Evolutionary conservation across 2,329 filamentous ascomycete genomes (phyloP), one percentile per base, ranked within the genome.

Genomic region (Hortaea sp.): DNA sequence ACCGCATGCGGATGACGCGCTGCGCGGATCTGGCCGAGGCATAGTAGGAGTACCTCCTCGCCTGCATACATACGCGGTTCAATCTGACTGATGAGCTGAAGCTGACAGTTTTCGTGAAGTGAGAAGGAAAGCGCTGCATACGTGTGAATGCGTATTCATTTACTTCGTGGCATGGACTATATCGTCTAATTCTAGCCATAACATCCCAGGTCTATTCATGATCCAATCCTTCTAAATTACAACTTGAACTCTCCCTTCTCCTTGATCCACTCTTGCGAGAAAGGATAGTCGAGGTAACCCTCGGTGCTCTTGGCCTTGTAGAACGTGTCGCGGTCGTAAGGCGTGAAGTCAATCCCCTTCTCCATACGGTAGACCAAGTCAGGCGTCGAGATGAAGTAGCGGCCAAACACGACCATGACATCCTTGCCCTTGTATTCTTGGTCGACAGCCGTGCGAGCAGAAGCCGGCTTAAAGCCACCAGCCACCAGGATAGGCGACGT

Each of bases 401-500:
- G 55, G 6, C 73, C 73, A 54, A 76, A 74, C 4, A 69, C 70
- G 20, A 72, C 61, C 10, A 62, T 60, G 9, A 74, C 54, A 37
- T 73, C 66, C 30, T 62, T 63, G 7, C 69, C 66, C 34, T 58
- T 60, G 49, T 72, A 66, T 44, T 57, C 49, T 45, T 57, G 41
- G 27, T 61, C 57, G 5, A 57, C 55, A 9, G 55, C 54, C 27
- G 49, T 43, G n/a, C 43, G 71, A 2, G 68, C 68, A n/a, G 58
- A 60, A 4, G 66, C 62, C 0, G 69, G 57, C 42, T 49, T 60
- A 48, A 65, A 69, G 0, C 69, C 70, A n/a, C 69, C 69, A 6
- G 69, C 68, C 27, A 78, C 54, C 3, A 81, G 52, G 29, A 80
- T 53, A 0, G 75, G 74, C 6, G 63, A 66, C 6, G 60, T 60